phyloP scores from a whole-genome alignment of 805 yeast genomes.

The Candida chauliodis region DNA sequence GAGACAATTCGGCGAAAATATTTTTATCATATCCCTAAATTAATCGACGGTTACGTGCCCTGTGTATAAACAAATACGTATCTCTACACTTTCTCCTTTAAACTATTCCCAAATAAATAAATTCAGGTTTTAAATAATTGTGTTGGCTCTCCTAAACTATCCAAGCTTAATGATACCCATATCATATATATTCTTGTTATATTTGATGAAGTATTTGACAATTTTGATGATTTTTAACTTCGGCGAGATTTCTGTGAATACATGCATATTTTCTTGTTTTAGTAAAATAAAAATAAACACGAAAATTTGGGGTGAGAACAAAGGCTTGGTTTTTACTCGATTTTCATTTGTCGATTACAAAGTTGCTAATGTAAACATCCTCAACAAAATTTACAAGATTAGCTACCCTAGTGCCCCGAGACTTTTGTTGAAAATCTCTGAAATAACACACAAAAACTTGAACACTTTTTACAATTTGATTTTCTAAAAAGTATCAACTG shows the following conservation, averaged over 20 bases:
- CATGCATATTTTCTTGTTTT: slow-evolving; percentile 2
- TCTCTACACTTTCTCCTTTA: not conserved
- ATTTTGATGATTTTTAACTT: not conserved
- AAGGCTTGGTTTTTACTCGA: not conserved
- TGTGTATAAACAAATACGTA: not conserved
- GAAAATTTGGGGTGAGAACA: slow-evolving; percentile 1
- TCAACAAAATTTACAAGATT: no score
- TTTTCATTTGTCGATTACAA: not conserved
- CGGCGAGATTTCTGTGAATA: slow-evolving; percentile 6
- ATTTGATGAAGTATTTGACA: no score
- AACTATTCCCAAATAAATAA: no score
- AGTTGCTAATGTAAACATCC: no score
- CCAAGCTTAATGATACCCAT: not conserved
- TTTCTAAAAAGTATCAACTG: no score
- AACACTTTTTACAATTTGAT: no score
- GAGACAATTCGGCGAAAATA: slow-evolving; percentile 1
- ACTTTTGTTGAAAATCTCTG: no score
- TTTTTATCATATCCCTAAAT: slow-evolving; percentile 5
- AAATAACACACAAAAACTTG: no score
- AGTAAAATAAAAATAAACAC: slow-evolving; percentile 5
- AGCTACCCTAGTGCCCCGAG: no score
- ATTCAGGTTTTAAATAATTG: no score
- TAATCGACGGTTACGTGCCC: slow-evolving; percentile 2
- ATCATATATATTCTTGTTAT: no score
- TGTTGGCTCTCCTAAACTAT: no score